phyloP scores from a whole-genome alignment of 805 yeast species.

The Candida methanosorbosa region DNA sequence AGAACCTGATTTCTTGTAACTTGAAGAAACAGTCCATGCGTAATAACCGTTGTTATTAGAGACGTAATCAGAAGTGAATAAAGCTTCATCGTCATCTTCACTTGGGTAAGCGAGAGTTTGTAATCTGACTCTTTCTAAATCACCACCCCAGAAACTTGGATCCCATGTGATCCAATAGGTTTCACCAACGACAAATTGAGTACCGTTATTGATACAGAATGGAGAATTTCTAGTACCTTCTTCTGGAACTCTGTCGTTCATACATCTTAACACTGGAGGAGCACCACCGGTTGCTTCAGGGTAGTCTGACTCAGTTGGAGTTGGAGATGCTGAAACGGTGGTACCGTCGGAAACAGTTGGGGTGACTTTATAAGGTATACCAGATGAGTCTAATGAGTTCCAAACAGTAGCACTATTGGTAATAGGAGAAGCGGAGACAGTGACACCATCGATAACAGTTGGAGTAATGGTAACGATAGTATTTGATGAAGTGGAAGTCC shows the following conservation, averaged over 20 bases:
- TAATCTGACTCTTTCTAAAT: conserved; percentile 25
- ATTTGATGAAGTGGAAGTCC: conserved; percentile 28
- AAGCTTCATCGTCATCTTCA: conserved; percentile 21
- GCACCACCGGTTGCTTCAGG: conserved; percentile 30
- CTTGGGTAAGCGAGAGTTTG: conserved; percentile 26
- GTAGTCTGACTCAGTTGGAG: conserved; percentile 25
- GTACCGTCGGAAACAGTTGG: conserved; percentile 28
- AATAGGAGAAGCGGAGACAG: conserved; percentile 32
- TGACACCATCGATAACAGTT: conserved; percentile 47
- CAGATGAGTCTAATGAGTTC: conserved; percentile 34
- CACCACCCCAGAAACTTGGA: conserved; percentile 32
- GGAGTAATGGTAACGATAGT: conserved; percentile 17
- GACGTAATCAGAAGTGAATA: conserved; percentile 26
- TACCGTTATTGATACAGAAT: conserved; percentile 34
- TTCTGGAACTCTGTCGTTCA: conserved; percentile 31
- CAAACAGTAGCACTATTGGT: conserved; percentile 29
- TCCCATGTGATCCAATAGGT: conserved; percentile 43
- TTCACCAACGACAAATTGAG: conserved; percentile 37
- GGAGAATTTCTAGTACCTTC: conserved; percentile 25
- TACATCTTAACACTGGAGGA: conserved; percentile 37
- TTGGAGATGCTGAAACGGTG: conserved; percentile 32
- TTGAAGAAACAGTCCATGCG: conserved; percentile 25
- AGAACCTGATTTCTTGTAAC: conserved; percentile 14
- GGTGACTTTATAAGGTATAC: conserved; percentile 33
- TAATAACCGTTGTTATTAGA: conserved; percentile 30